Evolutionary conservation across 1,139 yeast genomes (phyloP), one percentile per base, ranked within the genome.

Genomic region (Lipomyces yarrowii): DNA sequence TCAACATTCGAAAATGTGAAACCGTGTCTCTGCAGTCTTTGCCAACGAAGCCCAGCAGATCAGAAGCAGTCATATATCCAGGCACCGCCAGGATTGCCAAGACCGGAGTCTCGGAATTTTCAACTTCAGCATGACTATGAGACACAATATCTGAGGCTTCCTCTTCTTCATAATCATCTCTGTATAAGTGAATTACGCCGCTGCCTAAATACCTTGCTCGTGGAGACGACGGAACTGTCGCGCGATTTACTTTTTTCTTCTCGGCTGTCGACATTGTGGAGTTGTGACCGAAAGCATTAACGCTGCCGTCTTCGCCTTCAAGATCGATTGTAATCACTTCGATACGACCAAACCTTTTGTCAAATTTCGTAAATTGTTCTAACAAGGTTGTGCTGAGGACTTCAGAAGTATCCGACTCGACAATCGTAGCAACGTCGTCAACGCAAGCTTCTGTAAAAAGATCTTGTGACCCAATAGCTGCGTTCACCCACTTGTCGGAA

Each of bases 31-130:
- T 78, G 52, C 83, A 82, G 0, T 81, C 78, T 51, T 87, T 87
- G 13, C 96, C 96, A 15, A 93, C 84, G 74, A 87, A 92, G 6
- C 94, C 96, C 23, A 92, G 76, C 33, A 93, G 76, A 74, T 92
- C 98, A 18, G 91, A 89, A 0, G 96, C 91, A 0, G 96, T 88
- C 76, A 92, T 87, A 75, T 92, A 93, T 3, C 91, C 87, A 0
- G 98, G 98, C 0, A 92, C 87, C 0, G 97, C 94, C 37, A 92
- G 78, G 32, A 93, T 89, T 0, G 96, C 87, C 6, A 91, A 84
- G 79, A 90, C 87, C 89, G 85, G 89, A 0, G 64, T 37, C 65
- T 67, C 58, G 51, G 61, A 54, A 57, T 57, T 42, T 57, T 57
- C 55, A 3, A 42, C 54, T 33, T 11, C 21, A 72, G 60, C 56